Evolutionary conservation across 2,329 filamentous ascomycete species (phyloP), one percentile per base, ranked within the genome.

Genomic region (Aureobasidium mangrovei): DNA sequence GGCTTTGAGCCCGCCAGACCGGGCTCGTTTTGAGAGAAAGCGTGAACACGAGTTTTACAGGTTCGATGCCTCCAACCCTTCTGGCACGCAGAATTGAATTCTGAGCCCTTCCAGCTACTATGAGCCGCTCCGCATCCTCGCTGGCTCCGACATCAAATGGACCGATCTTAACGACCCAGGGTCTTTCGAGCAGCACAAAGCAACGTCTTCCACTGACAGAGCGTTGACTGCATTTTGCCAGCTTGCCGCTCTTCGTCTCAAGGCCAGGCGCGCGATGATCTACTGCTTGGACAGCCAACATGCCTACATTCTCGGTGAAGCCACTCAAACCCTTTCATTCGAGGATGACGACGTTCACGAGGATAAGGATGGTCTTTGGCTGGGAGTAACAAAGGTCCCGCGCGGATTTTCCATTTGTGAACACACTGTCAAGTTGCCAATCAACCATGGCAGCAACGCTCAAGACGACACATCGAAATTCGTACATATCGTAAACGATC

Each of bases 261-360:
- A 67, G 32, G 63, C 64, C 3, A 62, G 66, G 27, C 64, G 70
- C 8, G 64, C 63, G 28, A 65, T 72, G 59, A 62, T 73, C 52
- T 74, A 70, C 57, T 66, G 78, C 7, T 73, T 79, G 53, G 76
- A 77, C 58, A 68, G 70, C 26, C 67, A 74, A 7, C 69, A 65
- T 26, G 74, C 77, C 58, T 77, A 74, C 55, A 72, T 78, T 29
- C 62, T 79, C 12, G 74, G 74, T n/a, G 77, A 79, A 60, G 71
- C 74, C 12, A 76, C 74, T 3, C 69, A 67, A 55, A 70, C 69
- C 0, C 60, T 71, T 5, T 66, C 66, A 48, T 62, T 76, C 7
- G 66, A 67, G 29, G 61, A 74, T 31, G 61, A 61, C 28, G 56
- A 63, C 3, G 65, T 64, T 39, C 69, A 73, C 7, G 58, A 66